phyloP scores from a whole-genome alignment of 108 stramenopile genomes.

The Nitzschia inconspicua region DNA sequence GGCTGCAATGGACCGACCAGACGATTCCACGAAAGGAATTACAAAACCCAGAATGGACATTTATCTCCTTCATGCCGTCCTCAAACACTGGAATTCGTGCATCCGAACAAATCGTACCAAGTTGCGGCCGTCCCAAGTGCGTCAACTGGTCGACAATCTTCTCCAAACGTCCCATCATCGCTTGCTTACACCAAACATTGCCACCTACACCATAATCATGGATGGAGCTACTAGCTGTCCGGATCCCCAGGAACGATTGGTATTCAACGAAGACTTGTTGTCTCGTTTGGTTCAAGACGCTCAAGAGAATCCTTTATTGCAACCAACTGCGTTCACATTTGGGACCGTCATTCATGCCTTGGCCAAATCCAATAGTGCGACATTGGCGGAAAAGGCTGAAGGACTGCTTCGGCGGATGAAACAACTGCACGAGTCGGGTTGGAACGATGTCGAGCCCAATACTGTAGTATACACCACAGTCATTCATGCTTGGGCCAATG shows the following conservation, averaged over 20 bases:
- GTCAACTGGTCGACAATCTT: slow-evolving; percentile 6
- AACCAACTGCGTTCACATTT: slow-evolving; percentile 27
- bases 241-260: slow-evolving; percentile 12
- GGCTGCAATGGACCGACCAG: background rate
- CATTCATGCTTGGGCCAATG: slow-evolving; percentile 25
- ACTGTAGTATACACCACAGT: slow-evolving; percentile 24
- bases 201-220: slow-evolving; percentile 29
- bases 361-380: slow-evolving; percentile 8
- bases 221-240: slow-evolving; percentile 22
- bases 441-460: slow-evolving; percentile 17
- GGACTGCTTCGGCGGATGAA: slow-evolving; percentile 7
- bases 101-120: background rate
- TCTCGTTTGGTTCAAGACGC: slow-evolving; percentile 11
- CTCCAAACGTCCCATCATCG: background rate
- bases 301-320: background rate
- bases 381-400: slow-evolving; percentile 16
- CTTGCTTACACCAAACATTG: slow-evolving; percentile 23
- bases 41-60: slow-evolving; percentile 1
- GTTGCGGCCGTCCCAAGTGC: slow-evolving; percentile 18
- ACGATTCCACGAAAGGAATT: background rate
- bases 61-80: slow-evolving; percentile 23
- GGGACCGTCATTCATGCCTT: slow-evolving; percentile 19
- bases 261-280: slow-evolving; percentile 20
- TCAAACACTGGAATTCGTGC: slow-evolving; percentile 13
- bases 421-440: background rate